phyloP scores from a whole-genome alignment of 2,329 filamentous ascomycete genomes.

The Lachnellula arida region DNA sequence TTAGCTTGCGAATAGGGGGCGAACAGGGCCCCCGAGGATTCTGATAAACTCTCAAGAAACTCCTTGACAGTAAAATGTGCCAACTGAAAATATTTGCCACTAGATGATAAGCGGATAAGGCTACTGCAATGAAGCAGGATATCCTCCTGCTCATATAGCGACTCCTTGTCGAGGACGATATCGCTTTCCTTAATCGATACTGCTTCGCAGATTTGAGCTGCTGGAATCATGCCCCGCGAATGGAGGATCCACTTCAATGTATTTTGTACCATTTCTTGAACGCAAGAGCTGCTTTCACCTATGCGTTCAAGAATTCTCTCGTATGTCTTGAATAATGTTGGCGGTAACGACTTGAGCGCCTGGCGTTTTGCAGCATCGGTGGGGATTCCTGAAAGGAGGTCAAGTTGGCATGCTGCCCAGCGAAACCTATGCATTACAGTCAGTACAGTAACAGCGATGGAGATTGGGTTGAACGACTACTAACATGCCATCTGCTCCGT shows the following conservation, averaged over 20 bases:
- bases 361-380: conserved; percentile 14
- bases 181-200: conserved; percentile 11
- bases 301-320: conserved; percentile 15
- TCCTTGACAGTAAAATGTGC: conserved; percentile 24
- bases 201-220: conserved; percentile 16
- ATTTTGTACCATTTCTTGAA: conserved; percentile 14
- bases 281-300: conserved; percentile 5
- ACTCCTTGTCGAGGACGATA: conserved; percentile 8
- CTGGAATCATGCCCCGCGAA: conserved; percentile 1
- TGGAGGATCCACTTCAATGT: conserved; percentile 12
- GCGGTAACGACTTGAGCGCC: conserved; percentile 3
- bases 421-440: neutral
- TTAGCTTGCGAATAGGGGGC: neutral
- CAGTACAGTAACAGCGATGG: too few species aligned
- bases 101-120: conserved; percentile 9
- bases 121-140: conserved; percentile 19
- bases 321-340: conserved; percentile 2
- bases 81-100: conserved; percentile 9
- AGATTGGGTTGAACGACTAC: too few species aligned
- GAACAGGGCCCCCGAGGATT: neutral
- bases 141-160: conserved; percentile 9
- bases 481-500: conserved; percentile 4
- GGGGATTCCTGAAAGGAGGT: conserved; percentile 5
- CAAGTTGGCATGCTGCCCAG: conserved; percentile 10
- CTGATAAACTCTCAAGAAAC: conserved; percentile 9